Evolutionary conservation across 208 protist species (phyloP).

Genomic region (Leishmania tarentolae): DNA sequence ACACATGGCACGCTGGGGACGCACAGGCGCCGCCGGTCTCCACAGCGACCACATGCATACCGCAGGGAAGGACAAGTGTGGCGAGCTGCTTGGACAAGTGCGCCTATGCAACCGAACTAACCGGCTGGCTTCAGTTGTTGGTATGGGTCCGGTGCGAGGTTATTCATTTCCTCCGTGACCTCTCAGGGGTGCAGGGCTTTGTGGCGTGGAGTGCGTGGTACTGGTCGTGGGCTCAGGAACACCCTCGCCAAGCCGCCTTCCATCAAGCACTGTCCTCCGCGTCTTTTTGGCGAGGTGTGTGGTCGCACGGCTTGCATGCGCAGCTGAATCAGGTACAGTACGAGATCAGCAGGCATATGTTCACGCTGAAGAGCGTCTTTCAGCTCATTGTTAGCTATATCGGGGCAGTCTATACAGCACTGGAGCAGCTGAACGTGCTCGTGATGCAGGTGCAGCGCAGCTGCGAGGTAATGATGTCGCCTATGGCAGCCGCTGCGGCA

Average conservation of each 20-base stretch:
- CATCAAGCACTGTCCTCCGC: slow-evolving; percentile 45
- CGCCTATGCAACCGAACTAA: slow-evolving; percentile 35
- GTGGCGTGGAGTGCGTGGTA: slow-evolving; percentile 69
- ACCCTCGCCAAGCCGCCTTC: slow-evolving; percentile 40
- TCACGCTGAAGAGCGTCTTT: slow-evolving; percentile 49
- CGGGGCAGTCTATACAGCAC: slow-evolving; percentile 43
- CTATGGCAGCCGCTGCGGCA: slow-evolving; percentile 29
- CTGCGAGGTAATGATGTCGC: slow-evolving; percentile 36
- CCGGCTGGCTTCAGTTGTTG: slow-evolving; percentile 61
- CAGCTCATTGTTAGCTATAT: slow-evolving; percentile 59
- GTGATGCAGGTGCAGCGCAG: slow-evolving; percentile 38
- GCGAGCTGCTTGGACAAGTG: slow-evolving; percentile 14
- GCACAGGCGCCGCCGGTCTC: background rate
- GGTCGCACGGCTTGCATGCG: slow-evolving; percentile 18
- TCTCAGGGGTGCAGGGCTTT: slow-evolving; percentile 55
- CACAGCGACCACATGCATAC: too few species aligned
- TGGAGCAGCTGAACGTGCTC: slow-evolving; percentile 53
- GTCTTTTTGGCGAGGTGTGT: slow-evolving; percentile 46
- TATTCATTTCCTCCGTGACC: slow-evolving; percentile 51
- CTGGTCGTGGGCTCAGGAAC: slow-evolving; percentile 73
- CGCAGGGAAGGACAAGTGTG: background rate
- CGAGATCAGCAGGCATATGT: slow-evolving; percentile 45
- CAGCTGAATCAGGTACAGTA: slow-evolving; percentile 31
- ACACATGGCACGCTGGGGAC: background rate
- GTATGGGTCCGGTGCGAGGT: slow-evolving; percentile 58